Base-by-base conservation (phyloP, 495 filamentous ascomycete genomes). In the Polyplosphaeria fusca region DNA sequence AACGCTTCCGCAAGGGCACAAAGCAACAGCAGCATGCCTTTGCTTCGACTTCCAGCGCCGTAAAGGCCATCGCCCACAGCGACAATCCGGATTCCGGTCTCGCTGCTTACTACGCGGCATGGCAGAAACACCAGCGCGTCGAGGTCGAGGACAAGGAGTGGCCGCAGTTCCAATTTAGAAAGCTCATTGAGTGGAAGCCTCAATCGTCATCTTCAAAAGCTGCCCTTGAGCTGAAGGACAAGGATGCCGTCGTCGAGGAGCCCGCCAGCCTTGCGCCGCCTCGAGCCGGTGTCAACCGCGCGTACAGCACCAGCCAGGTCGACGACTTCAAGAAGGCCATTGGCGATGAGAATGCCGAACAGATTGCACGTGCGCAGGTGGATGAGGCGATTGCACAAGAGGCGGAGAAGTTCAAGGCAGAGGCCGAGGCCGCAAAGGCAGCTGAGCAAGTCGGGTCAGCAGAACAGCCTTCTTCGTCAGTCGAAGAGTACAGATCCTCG, bases 71-170 rank as follows among this genome's bases (percentile, higher is more conserved):
- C 47, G 46, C 12, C 43, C 54, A 60, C 18, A 24, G 53, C 12
- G 57, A 53, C 26, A 27, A 52, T 35, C 26, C 41, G 18, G 71
- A 74, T 44, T 55, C 57, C 26, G 71, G 69, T 32, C 52, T 95
- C 73, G 88, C 88, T 23, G 89, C 89, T 47, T 95, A 95, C 69
- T 92, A 91, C 60, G 89, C 90, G 52, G 86, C 90, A 32, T 88
- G 91, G 77, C 89, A 88, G 68, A 85, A 86, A 67, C 81, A 83
- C 48, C 82, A 92, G 70, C 83, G 75, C 18, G 77, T 70, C 19
- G 86, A 85, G 19, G 77, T 70, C 19, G 86, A 85, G 19, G 86
- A 86, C 27, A 82, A 85, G 61, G 90, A 95, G 67, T 95, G 89
- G 89, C 85, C 83, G 30, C 90, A 95, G 71, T 91, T 90, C 60